Percentiles rank a stretch among this genome's conserved stretches.
phyloP scores from a whole-genome alignment of 345 rosid genomes.

The Hirschfeldia incana region DNA sequence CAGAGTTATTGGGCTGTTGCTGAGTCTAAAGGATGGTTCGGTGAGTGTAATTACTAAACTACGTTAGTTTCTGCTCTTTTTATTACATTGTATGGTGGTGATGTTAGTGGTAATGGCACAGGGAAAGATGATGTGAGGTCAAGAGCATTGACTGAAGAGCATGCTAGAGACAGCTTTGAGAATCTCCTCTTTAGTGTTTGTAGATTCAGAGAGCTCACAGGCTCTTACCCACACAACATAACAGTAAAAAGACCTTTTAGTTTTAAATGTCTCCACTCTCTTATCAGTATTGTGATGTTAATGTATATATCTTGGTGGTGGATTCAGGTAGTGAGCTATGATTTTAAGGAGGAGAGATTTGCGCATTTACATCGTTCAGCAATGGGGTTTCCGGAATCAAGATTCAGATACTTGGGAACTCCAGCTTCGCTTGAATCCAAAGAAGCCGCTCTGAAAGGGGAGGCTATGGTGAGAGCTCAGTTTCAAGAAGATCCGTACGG shows the following conservation, averaged over 20 bases:
- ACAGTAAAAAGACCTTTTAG: conserved; percentile 63
- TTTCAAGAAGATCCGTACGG: conserved; percentile 89
- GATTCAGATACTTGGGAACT: conserved; percentile 76
- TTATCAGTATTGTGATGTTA: not conserved
- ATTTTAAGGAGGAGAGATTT: conserved; percentile 87
- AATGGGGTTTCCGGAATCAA: conserved; percentile 73
- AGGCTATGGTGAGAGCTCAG: conserved; percentile 77
- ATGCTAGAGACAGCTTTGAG: conserved; percentile 98
- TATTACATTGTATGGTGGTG: not conserved
- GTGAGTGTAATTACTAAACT: conserved; percentile 49
- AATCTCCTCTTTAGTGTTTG: conserved; percentile 91
- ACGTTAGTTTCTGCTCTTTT: not conserved
- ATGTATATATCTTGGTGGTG: conserved; percentile 1
- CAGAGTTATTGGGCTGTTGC: conserved; percentile 99
- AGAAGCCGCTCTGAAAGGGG: conserved; percentile 80
- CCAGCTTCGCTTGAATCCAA: conserved; percentile 59
- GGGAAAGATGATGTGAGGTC: conserved; percentile 75
- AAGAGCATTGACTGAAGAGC: conserved; percentile 92
- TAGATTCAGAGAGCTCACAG: conserved; percentile 92
- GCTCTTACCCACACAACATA: conserved; percentile 79
- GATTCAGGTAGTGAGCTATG: conserved; percentile 85
- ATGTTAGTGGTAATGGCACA: conserved; percentile 36
- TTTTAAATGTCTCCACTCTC: not conserved
- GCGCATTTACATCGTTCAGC: conserved; percentile 79
- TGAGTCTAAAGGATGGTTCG: conserved; percentile 94